Conservation (phyloP, 441 rosid species). For the Biscutella auriculata region DNA sequence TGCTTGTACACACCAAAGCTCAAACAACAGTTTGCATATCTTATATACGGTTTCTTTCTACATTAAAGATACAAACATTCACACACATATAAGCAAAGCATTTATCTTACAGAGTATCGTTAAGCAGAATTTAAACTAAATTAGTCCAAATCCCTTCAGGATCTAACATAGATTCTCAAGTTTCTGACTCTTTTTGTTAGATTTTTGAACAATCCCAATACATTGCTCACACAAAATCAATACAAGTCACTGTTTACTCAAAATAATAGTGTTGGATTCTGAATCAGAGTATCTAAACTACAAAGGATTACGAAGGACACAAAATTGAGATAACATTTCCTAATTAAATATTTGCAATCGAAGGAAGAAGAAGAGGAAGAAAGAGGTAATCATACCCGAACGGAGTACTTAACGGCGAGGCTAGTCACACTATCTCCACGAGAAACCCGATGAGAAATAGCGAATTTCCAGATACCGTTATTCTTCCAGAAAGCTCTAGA, state of each 20-base stretch:
- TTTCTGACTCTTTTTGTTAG: not conserved
- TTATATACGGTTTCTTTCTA: too few relatives aligned
- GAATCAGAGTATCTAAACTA: not conserved
- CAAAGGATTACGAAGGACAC: not conserved
- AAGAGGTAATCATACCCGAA: slow-evolving; percentile 37
- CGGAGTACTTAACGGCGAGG: slow-evolving; percentile 81
- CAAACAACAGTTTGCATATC: not conserved
- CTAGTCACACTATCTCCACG: slow-evolving; percentile 61
- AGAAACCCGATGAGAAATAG: slow-evolving; percentile 60
- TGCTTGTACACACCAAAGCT: not conserved
- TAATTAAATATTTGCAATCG: not conserved
- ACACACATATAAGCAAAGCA: not conserved
- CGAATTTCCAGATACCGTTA: slow-evolving; percentile 56
- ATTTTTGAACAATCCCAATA: not conserved
- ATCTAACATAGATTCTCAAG: not conserved
- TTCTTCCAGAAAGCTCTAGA: slow-evolving; percentile 69
- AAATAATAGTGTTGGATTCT: not conserved
- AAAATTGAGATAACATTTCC: not conserved
- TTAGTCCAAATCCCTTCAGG: not conserved
- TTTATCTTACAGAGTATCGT: not conserved
- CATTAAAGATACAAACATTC: not conserved
- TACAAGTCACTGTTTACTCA: too few relatives aligned
- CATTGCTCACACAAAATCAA: not conserved
- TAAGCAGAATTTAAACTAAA: not conserved
- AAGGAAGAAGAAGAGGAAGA: too few relatives aligned